phyloP scores from a whole-genome alignment of 371 early-diverging fungal genomes.

The Rhizopus arrhizus region DNA sequence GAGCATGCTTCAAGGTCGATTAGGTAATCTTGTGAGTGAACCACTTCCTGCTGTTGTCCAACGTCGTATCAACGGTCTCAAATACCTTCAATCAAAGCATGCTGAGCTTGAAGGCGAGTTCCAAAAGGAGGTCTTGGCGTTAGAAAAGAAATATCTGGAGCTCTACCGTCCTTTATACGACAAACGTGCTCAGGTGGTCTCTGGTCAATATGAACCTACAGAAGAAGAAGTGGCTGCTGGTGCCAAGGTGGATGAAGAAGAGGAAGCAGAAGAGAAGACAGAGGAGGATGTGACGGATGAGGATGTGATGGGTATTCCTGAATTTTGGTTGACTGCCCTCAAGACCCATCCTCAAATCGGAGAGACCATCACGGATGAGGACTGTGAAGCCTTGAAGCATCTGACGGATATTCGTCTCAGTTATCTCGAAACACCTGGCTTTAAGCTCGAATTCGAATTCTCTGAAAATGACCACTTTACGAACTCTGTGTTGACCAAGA shows the following conservation, averaged over 20 bases:
- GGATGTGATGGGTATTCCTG: slow-evolving; percentile 65
- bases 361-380: slow-evolving; percentile 86
- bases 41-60: slow-evolving; percentile 71
- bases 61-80: slow-evolving; percentile 82
- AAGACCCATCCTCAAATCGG: slow-evolving; percentile 80
- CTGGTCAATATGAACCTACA: slow-evolving; percentile 85
- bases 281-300: slow-evolving; percentile 51
- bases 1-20: slow-evolving; percentile 60
- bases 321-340: slow-evolving; percentile 94
- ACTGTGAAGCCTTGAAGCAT: slow-evolving; percentile 81
- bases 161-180: slow-evolving; percentile 87
- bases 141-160: slow-evolving; percentile 93
- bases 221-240: slow-evolving; percentile 78
- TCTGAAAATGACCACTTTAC: slow-evolving; percentile 87
- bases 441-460: slow-evolving; percentile 91
- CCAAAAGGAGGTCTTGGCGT: slow-evolving; percentile 85
- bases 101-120: slow-evolving; percentile 81
- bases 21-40: slow-evolving; percentile 70
- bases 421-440: slow-evolving; percentile 87
- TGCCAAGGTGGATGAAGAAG: slow-evolving; percentile 49
- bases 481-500: slow-evolving; percentile 85
- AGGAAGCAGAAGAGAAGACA: slow-evolving; percentile 41
- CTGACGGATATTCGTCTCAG: slow-evolving; percentile 83
- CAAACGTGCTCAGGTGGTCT: slow-evolving; percentile 78
- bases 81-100: slow-evolving; percentile 83